Evolutionary conservation across 2,329 filamentous ascomycete genomes (phyloP), one percentile per base, ranked within the genome.

Genomic region (Reticulascus tulasneorum): DNA sequence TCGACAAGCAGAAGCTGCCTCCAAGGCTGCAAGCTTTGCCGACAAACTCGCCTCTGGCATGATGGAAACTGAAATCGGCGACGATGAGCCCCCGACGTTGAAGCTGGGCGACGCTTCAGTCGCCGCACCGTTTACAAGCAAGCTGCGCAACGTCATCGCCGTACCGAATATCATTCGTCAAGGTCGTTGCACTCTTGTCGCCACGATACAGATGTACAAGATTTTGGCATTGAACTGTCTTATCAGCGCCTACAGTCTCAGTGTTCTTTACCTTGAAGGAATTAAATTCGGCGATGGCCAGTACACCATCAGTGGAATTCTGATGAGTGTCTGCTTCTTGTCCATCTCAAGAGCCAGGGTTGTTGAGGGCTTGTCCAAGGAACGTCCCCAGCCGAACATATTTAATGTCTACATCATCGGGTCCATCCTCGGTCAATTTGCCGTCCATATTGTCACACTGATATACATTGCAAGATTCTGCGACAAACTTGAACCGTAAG

Each of bases 141-240:
- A 98, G 68, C 77, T 98, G 27, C 86, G 90, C 50, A 96, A 98
- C 54, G 93, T 98, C 40, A 79, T 98, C 52, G 93, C 93, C 23
- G 89, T 98, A 40, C 91, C 93, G 34, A 98, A 98, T 67, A 98
- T 98, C 53, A 93, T 98, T 54, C 86, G 93, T 40, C 93, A 98
- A 68, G 93, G 93, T 39, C 86, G 93, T 45, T 98, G 93, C 70
- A 98, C 93, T 7, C 79, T 98, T 15, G 93, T 98, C 36, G 93
- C 93, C 21, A 98, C 93, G 0, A 97, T 98, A 47, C 93, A 98
- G 71, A 98, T 98, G 91, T 98, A 98, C 80, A 98, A 96, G 76
- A 98, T 98, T 52, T 78, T 98, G 33, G 93, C 93, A 7, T 71
- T 98, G 41, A 98, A 98, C 72, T 98, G 93, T 60, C 73, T 98